phyloP scores from a whole-genome alignment of 139 green algal genomes.

The Coelastrella sp. region DNA sequence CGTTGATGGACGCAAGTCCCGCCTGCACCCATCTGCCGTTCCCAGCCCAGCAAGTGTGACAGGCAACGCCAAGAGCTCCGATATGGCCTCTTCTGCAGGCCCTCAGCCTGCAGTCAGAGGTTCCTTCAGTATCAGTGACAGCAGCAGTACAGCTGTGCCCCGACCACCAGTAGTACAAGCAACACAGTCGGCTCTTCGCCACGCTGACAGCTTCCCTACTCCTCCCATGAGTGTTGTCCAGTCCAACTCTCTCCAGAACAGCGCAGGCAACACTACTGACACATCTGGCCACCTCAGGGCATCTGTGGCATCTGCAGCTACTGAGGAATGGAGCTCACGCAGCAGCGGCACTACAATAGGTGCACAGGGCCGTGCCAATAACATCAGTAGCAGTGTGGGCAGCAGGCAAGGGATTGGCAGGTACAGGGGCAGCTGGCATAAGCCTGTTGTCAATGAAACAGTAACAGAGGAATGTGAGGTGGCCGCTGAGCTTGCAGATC shows the following conservation, averaged over 20 bases:
- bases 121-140: background rate
- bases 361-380: background rate
- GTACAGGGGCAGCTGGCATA: background rate
- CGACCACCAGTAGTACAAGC: background rate
- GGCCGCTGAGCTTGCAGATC: background rate
- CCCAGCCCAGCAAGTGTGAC: background rate
- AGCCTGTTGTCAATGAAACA: background rate
- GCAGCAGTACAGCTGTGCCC: background rate
- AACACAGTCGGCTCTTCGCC: background rate
- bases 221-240: background rate
- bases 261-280: background rate
- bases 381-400: conserved; percentile 3
- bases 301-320: background rate
- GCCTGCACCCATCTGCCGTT: background rate
- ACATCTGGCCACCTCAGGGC: background rate
- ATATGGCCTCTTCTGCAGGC: background rate
- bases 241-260: background rate
- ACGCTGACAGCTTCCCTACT: background rate
- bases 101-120: background rate
- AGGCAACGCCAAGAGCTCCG: background rate
- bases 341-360: background rate
- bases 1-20: background rate
- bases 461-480: background rate
- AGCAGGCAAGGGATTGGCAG: background rate
- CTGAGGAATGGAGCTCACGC: background rate